Evolutionary conservation across 1,284 basidiomycete genomes (phyloP).

Genomic region (Neolentinus lepideus): DNA sequence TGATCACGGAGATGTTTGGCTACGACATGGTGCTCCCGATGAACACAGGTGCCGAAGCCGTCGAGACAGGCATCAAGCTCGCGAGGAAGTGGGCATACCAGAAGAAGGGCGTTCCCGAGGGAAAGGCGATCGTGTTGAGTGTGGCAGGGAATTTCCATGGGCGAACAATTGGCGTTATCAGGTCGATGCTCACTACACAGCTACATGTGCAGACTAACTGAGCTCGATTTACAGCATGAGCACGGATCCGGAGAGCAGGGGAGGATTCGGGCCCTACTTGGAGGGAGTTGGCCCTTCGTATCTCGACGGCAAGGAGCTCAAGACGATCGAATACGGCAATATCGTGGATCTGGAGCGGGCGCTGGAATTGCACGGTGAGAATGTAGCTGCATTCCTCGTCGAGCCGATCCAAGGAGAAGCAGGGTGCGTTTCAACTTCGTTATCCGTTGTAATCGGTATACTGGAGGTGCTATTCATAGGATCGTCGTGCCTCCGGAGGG

Average conservation of each 20-base stretch:
- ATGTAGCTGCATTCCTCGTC: conserved; percentile 90
- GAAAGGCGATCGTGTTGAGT: conserved; percentile 84
- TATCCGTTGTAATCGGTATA: background rate
- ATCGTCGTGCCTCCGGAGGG: conserved; percentile 91
- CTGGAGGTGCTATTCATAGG: conserved; percentile 27
- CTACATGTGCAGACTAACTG: conserved; percentile 3
- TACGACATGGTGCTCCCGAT: conserved; percentile 98
- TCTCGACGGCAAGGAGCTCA: conserved; percentile 39
- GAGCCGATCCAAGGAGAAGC: conserved; percentile 99
- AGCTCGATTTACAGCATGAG: conserved; percentile 60
- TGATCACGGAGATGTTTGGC: conserved; percentile 79
- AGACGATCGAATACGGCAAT: conserved; percentile 76
- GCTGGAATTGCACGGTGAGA: conserved; percentile 75
- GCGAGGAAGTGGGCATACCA: conserved; percentile 91
- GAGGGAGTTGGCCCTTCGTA: conserved; percentile 79
- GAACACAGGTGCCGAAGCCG: conserved; percentile 99
- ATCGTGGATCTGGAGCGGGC: conserved; percentile 80
- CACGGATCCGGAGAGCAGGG: conserved; percentile 88
- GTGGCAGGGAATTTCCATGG: conserved; percentile 96
- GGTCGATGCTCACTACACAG: conserved; percentile 30
- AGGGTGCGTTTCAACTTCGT: conserved; percentile 51
- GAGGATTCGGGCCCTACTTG: conserved; percentile 89
- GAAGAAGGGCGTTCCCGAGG: conserved; percentile 80
- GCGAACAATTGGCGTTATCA: conserved; percentile 85
- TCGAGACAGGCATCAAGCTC: conserved; percentile 85